Evolutionary conservation across 768 basidiomycete species (phyloP), one percentile per base, ranked within the genome.

Genomic region (Hemileccinum impolitum): DNA sequence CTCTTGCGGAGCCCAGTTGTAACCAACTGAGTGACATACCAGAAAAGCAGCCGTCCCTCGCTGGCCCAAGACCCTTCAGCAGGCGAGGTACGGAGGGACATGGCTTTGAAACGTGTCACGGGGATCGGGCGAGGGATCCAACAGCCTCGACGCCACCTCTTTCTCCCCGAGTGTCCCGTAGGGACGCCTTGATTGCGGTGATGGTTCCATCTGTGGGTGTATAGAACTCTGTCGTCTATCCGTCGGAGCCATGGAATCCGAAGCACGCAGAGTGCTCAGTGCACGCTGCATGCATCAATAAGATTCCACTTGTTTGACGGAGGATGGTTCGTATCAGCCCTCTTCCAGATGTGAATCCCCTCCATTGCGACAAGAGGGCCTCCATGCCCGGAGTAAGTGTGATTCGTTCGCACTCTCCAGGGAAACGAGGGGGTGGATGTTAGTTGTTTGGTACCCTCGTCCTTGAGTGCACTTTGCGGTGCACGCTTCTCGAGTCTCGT

Each of bases 1-100:
- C 77, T 72, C 79, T 80, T 75, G 80, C 78, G 57, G 84, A 73
- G 77, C 67, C 80, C 71, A 70, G 76, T 69, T 70, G 67, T 76
- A 76, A 84, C 60, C 63, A 58, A 70, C 73, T 72, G 71, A 79
- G 75, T 76, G 75, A 67, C 80, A 77, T 78, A 87, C 81, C 82
- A 84, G 84, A 83, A 78, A 87, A 68, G 54, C 71, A 69, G 57
- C 60, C 6, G 23, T 57, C 50, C 55, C 51, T 60, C 59, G 53
- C 52, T 53, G 54, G 67, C 57, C 73, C 53, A 76, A 76, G 78
- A 80, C 71, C 70, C 67, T 70, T 55, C 4, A 15, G 23, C 18
- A 41, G 60, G 58, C 45, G 58, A 62, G 61, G 61, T 1, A 5
- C 17, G 26, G 53, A 60, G 50, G 47, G 34, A 13, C 14, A 11